These are phyloP conservation scores for Rosa lucieae DNA, from an alignment of 306 rosid genomes.

Conservation along the genomic window DNA sequence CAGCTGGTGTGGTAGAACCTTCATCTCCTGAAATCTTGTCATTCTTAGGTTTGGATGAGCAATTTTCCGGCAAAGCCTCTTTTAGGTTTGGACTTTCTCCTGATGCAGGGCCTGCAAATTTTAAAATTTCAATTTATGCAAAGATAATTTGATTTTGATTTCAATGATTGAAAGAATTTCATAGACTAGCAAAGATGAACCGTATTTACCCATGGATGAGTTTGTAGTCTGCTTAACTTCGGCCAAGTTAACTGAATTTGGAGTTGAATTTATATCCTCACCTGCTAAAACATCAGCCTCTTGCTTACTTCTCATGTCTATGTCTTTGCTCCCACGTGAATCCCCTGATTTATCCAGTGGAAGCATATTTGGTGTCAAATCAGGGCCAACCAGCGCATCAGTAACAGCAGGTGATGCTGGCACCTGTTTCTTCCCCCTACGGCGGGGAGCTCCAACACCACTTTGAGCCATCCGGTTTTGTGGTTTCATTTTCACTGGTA, in stretches of 20 bases:
- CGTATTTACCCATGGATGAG: slow-evolving; percentile 48
- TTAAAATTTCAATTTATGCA: slow-evolving; percentile 16
- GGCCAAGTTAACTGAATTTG: slow-evolving; percentile 34
- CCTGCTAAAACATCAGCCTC: slow-evolving; percentile 35
- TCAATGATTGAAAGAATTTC: neutral
- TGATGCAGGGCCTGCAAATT: slow-evolving; percentile 50
- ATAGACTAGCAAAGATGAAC: slow-evolving; percentile 5
- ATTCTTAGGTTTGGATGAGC: slow-evolving; percentile 29
- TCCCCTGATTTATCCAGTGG: slow-evolving; percentile 40
- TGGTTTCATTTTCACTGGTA: slow-evolving; percentile 49
- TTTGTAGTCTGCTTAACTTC: slow-evolving; percentile 39
- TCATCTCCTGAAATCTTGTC: slow-evolving; percentile 34
- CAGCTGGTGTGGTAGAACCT: slow-evolving; percentile 28
- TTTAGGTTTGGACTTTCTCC: slow-evolving; percentile 41
- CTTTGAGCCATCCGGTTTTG: slow-evolving; percentile 55
- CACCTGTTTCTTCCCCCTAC: slow-evolving; percentile 80
- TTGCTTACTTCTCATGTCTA: slow-evolving; percentile 29
- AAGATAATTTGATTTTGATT: slow-evolving; percentile 7
- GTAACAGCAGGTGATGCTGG: slow-evolving; percentile 34
- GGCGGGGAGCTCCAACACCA: slow-evolving; percentile 64
- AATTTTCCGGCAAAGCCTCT: slow-evolving; percentile 37
- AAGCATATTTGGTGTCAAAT: slow-evolving; percentile 39
- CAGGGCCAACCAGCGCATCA: slow-evolving; percentile 42
- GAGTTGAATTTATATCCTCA: slow-evolving; percentile 38
- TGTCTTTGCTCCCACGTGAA: slow-evolving; percentile 33